A percentile compares a stretch with the other conserved stretches of the same genome.
Conservation (phyloP, 768 basidiomycete genomes). For the Podaxis mareebaensis region DNA sequence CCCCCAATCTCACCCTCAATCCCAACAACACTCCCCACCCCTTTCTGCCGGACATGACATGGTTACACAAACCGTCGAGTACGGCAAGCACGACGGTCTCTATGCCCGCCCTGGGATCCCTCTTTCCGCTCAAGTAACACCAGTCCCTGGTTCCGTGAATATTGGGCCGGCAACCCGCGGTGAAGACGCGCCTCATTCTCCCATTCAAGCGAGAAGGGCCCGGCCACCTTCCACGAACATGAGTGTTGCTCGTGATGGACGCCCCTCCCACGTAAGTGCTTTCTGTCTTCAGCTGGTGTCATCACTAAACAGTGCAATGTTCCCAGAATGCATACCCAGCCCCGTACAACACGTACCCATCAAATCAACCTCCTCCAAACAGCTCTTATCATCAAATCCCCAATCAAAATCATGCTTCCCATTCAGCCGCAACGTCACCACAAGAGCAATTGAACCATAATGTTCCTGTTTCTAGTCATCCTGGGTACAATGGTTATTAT, state of each 20-base stretch:
- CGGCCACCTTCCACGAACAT: conserved; percentile 39
- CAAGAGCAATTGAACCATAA: conserved; percentile 16
- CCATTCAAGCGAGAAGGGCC: conserved; percentile 43
- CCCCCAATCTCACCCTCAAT: conserved; percentile 37
- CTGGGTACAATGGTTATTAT: conserved; percentile 13
- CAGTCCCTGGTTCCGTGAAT: conserved; percentile 38
- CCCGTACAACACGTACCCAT: conserved; percentile 37
- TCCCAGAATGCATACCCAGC: conserved; percentile 30
- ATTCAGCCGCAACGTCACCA: conserved; percentile 12
- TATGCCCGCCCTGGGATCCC: conserved; percentile 51
- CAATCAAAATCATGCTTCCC: conserved; percentile 12
- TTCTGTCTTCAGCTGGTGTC: conserved; percentile 11
- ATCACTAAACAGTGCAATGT: neutral
- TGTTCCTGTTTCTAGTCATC: conserved; percentile 12
- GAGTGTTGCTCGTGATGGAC: conserved; percentile 43
- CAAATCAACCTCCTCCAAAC: conserved; percentile 37
- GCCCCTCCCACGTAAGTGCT: conserved; percentile 50
- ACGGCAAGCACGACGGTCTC: conserved; percentile 47
- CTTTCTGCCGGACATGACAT: conserved; percentile 45
- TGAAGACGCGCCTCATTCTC: conserved; percentile 38
- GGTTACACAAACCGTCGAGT: conserved; percentile 36
- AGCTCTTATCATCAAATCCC: conserved; percentile 34
- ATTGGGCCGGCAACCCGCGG: conserved; percentile 33
- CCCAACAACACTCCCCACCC: conserved; percentile 51
- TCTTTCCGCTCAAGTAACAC: conserved; percentile 42